Base-by-base conservation (phyloP, 2,329 filamentous ascomycete genomes). In the Seiridium cupressi region DNA sequence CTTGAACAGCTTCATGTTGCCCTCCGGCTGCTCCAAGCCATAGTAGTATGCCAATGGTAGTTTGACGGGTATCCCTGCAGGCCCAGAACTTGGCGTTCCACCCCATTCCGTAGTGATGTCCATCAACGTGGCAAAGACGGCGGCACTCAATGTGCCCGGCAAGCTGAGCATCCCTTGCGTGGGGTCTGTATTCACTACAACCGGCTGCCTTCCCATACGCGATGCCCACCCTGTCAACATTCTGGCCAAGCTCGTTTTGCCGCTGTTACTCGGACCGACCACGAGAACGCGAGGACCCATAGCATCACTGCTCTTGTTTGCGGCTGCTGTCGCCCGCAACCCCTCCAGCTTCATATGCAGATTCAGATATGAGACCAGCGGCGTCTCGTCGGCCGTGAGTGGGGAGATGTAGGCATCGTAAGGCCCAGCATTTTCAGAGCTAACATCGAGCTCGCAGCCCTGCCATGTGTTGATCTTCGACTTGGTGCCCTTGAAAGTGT, bases 391-490 rank as follows among this genome's bases (percentile, higher is more conserved):
- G 0, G 91, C 77, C 73, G 85, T 76, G 81, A 85, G 89, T 58
- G 90, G 86, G 48, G 88, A 88, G 34, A 85, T 76, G 53, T 76
- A 77, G 63, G 85, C 81, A 59, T 78, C 74, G 51, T 84, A 70
- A n/a, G 61, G 62, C 32, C 64, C 79, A 55, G 83, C 82, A 32
- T 60, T 55, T 9, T 79, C 77, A 2, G 89, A 88, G 48, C 82
- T 86, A 61, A 97, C 82, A 74, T 97, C 91, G 62, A 99, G 79
- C 57, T 87, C 87, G 76, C 93, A 97, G 68, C 95, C 94, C 70
- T 94, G 88, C 89, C 92, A 97, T 55, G 93, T 96, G 74, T 91
- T 91, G 69, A 99, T 89, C 62, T 94, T 93, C 60, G 91, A 90
- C 78, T 96, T 96, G 66, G 85, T 85, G 59, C 92, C 91, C 51